A percentile compares a stretch with the other conserved stretches of the same genome.
phyloP scores from a whole-genome alignment of 192 early-diverging fungal species.

The Linnemannia schmuckeri region DNA sequence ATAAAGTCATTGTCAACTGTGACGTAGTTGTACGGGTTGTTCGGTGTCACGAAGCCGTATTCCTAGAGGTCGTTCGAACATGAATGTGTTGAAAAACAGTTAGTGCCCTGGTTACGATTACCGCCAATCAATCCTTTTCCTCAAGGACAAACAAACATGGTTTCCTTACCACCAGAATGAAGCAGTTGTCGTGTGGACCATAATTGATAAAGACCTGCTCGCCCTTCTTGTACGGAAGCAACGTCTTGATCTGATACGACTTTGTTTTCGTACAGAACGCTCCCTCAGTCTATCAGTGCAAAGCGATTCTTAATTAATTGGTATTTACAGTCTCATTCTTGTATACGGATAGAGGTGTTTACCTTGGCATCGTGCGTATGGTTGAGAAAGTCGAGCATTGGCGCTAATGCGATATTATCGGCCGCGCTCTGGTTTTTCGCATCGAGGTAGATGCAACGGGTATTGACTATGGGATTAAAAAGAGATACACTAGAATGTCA shows the following conservation, averaged over 20 bases:
- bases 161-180: constrained; percentile 57
- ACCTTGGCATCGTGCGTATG: constrained; percentile 73
- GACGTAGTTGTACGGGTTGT: constrained; percentile 69
- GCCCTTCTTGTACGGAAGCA: constrained; percentile 69
- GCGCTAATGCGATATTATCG: constrained; percentile 79
- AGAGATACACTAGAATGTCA: neutral
- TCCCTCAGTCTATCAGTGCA: constrained; percentile 58
- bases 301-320: neutral
- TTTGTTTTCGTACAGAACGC: constrained; percentile 61
- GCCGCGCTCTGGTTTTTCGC: constrained; percentile 47
- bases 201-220: constrained; percentile 75
- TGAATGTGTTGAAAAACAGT: neutral
- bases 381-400: constrained; percentile 83
- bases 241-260: constrained; percentile 76
- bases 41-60: constrained; percentile 67
- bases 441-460: constrained; percentile 68
- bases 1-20: constrained; percentile 63
- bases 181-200: constrained; percentile 69
- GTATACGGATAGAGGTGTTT: neutral
- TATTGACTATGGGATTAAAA: constrained; percentile 60
- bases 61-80: constrained; percentile 37
- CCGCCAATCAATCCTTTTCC: neutral
- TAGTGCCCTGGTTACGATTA: neutral
- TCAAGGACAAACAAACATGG: neutral
- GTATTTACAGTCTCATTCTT: neutral